Conservation (phyloP, 2,329 filamentous ascomycete genomes). For the Ophiostoma angusticollis region DNA sequence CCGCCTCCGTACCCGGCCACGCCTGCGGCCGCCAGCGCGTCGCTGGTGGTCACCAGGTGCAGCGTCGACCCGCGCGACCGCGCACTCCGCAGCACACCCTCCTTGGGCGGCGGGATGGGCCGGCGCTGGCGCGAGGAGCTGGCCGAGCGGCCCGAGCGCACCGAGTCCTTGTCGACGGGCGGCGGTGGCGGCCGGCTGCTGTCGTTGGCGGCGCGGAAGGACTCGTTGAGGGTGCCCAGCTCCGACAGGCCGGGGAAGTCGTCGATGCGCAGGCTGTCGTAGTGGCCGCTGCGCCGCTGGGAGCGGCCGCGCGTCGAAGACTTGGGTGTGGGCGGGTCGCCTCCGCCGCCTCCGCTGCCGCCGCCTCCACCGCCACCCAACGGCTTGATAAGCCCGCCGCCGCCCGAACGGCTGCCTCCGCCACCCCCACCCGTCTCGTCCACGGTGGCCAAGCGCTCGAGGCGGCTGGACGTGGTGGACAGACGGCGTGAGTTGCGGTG, state of each 20-base stretch:
- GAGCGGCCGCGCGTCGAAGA: constrained; percentile 59
- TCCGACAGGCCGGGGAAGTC: constrained; percentile 72
- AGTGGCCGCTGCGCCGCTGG: constrained; percentile 59
- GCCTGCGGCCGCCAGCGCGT: constrained; percentile 29
- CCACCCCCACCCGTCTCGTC: constrained; percentile 29
- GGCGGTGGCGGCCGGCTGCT: constrained; percentile 42
- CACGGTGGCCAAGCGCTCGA: constrained; percentile 64
- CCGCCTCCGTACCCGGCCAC: too few species aligned
- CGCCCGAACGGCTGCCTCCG: too few species aligned
- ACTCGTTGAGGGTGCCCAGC: constrained; percentile 30
- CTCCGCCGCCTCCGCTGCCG: constrained; percentile 33
- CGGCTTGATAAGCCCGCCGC: too few species aligned
- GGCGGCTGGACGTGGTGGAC: constrained; percentile 76
- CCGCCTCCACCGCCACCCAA: constrained; percentile 24
- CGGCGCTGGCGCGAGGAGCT: constrained; percentile 67
- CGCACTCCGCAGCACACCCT: constrained; percentile 54
- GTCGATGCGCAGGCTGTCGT: constrained; percentile 48
- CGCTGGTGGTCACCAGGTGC: constrained; percentile 62
- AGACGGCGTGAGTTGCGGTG: constrained; percentile 66
- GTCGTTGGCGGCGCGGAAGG: constrained; percentile 25
- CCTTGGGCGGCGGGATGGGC: constrained; percentile 75
- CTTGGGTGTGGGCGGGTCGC: constrained; percentile 42
- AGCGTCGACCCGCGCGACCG: constrained; percentile 72
- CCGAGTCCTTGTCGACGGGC: constrained; percentile 66
- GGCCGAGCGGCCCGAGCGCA: constrained; percentile 60